A percentile compares a stretch with the other conserved stretches of the same genome.
Evolutionary conservation across 2,329 filamentous ascomycete genomes (phyloP).

Genomic region (Colletotrichum endophyticum): DNA sequence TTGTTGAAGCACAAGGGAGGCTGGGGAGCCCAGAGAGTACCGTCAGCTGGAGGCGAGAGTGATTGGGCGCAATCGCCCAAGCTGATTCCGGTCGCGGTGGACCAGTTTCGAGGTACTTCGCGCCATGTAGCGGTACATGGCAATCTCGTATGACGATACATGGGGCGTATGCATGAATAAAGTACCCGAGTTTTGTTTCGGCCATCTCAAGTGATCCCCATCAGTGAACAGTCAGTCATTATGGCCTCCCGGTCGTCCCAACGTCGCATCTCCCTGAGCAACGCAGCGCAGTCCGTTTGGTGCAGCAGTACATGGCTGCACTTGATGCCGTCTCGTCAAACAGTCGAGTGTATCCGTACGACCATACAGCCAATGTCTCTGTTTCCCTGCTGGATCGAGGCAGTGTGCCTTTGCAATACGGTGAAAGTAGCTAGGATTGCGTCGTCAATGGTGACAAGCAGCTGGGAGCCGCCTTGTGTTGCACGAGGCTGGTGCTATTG

Average conservation of each 20-base stretch:
- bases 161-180: slow-evolving; percentile 28
- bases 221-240: slow-evolving; percentile 1
- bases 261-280: slow-evolving; percentile 9
- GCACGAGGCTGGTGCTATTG: not conserved
- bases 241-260: slow-evolving; percentile 12
- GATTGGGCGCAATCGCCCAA: slow-evolving; percentile 13
- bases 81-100: slow-evolving; percentile 11
- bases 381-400: not conserved
- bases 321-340: not conserved
- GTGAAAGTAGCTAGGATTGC: not conserved
- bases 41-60: not conserved
- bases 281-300: not conserved
- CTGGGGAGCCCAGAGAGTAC: slow-evolving; percentile 3
- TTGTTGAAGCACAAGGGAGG: not conserved
- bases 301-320: not conserved
- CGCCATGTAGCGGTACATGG: slow-evolving; percentile 29
- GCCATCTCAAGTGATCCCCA: not conserved
- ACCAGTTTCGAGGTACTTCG: slow-evolving; percentile 22
- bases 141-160: slow-evolving; percentile 29
- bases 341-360: not conserved
- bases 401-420: not conserved
- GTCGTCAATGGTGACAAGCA: not conserved
- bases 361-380: not conserved
- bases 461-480: not conserved
- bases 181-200: slow-evolving; percentile 27